A percentile compares a stretch with the other conserved stretches of the same genome.
phyloP scores from a whole-genome alignment of 1,284 basidiomycete species.

The Trichosporon sp. region DNA sequence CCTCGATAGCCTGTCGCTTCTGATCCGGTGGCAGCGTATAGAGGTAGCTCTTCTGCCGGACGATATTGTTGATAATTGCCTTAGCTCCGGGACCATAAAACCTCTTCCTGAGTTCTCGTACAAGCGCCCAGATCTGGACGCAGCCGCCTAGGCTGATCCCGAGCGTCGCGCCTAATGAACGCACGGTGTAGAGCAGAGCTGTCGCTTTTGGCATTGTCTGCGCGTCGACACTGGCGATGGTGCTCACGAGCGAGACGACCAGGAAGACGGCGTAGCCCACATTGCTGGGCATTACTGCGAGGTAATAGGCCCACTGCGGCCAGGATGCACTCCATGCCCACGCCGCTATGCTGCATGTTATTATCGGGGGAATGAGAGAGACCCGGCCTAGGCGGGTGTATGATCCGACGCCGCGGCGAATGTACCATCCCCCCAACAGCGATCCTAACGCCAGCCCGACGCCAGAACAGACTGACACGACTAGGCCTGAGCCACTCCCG shows the following conservation, averaged over 20 bases:
- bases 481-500: constrained; percentile 47
- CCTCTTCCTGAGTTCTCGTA: constrained; percentile 15
- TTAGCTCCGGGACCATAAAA: constrained; percentile 16
- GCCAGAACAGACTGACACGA: constrained; percentile 64
- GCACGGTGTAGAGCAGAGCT: constrained; percentile 44
- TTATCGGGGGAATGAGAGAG: constrained; percentile 33
- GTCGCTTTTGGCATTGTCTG: constrained; percentile 47
- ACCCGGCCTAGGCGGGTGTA: constrained; percentile 38
- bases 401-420: constrained; percentile 32
- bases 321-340: constrained; percentile 34
- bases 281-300: constrained; percentile 38
- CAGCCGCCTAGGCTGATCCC: constrained; percentile 42
- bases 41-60: constrained; percentile 46
- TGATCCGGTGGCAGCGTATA: constrained; percentile 23
- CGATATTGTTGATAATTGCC: constrained; percentile 34
- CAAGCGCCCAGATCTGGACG: constrained; percentile 40
- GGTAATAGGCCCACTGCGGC: constrained; percentile 39
- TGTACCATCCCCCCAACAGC: constrained; percentile 75
- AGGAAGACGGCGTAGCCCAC: constrained; percentile 47
- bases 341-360: constrained; percentile 28
- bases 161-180: constrained; percentile 43
- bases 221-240: constrained; percentile 42
- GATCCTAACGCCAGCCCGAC: constrained; percentile 74
- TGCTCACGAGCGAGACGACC: constrained; percentile 39
- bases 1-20: constrained; percentile 29